Conservation (phyloP, 768 basidiomycete species). For the Psilocybe subaeruginosa region DNA sequence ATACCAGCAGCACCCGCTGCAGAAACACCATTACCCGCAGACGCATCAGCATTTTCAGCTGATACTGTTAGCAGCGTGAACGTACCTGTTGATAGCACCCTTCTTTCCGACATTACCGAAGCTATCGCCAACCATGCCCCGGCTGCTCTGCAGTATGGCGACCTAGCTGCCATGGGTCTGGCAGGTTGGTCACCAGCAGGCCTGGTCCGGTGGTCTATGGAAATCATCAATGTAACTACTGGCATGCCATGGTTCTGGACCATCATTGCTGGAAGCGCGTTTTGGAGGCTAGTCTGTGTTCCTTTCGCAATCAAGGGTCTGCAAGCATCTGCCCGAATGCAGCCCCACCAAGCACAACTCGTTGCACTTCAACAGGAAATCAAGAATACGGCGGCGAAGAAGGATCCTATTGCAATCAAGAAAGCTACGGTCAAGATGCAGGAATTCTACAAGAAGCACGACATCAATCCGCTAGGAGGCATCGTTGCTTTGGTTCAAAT, state of each 20-base stretch:
- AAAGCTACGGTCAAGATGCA: slow-evolving; percentile 54
- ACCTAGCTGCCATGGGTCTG: slow-evolving; percentile 71
- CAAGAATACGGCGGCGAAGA: slow-evolving; percentile 28
- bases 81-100: slow-evolving; percentile 7
- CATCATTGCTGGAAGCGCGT: slow-evolving; percentile 64
- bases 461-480: slow-evolving; percentile 56
- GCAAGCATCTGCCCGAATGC: slow-evolving; percentile 61
- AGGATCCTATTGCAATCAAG: slow-evolving; percentile 52
- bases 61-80: slow-evolving; percentile 13
- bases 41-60: background rate
- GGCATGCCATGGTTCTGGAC: slow-evolving; percentile 87
- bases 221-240: slow-evolving; percentile 64
- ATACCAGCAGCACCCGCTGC: background rate
- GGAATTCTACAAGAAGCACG: slow-evolving; percentile 63
- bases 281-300: slow-evolving; percentile 63
- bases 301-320: slow-evolving; percentile 62
- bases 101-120: slow-evolving; percentile 23
- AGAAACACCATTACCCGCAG: background rate
- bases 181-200: slow-evolving; percentile 68
- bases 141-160: slow-evolving; percentile 65
- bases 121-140: slow-evolving; percentile 33
- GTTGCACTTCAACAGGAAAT: slow-evolving; percentile 50
- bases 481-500: slow-evolving; percentile 69
- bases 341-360: slow-evolving; percentile 60
- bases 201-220: slow-evolving; percentile 61